Percentiles rank a stretch among this genome's conserved stretches.
Evolutionary conservation across 2,329 filamentous ascomycete species (phyloP).

Genomic region (Phoma sp.): DNA sequence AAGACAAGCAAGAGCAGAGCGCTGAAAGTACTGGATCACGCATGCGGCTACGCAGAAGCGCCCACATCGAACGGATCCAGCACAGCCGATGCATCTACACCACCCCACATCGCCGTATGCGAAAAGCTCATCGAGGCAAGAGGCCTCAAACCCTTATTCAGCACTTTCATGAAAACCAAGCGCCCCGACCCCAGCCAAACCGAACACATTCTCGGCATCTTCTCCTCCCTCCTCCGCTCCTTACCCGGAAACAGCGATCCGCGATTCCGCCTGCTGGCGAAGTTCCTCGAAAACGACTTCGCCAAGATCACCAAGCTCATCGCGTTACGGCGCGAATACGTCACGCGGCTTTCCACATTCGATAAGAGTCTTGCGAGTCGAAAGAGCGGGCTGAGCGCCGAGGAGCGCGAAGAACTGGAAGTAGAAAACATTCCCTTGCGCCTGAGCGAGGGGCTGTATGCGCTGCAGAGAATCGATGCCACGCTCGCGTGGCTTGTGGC

Average conservation of each 20-base stretch:
- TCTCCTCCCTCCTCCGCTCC: conserved; percentile 79
- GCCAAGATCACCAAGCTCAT: conserved; percentile 80
- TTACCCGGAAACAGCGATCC: conserved; percentile 78
- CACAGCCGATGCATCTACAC: conserved; percentile 43
- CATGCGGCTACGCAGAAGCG: conserved; percentile 61
- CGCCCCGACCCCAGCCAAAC: conserved; percentile 70
- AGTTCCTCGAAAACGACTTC: conserved; percentile 95
- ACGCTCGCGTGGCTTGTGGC: conserved; percentile 89
- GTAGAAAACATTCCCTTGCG: conserved; percentile 76
- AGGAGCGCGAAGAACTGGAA: conserved; percentile 66
- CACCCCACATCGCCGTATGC: conserved; percentile 63
- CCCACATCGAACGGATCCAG: background rate
- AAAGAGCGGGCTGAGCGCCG: conserved; percentile 59
- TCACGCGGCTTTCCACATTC: conserved; percentile 64
- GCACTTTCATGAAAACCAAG: conserved; percentile 87
- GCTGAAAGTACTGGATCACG: conserved; percentile 84
- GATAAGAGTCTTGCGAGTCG: conserved; percentile 68
- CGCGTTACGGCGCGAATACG: conserved; percentile 73
- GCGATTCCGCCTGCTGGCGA: conserved; percentile 84
- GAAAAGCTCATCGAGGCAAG: conserved; percentile 79
- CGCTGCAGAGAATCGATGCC: conserved; percentile 81
- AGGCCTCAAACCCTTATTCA: conserved; percentile 84
- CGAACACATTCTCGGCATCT: conserved; percentile 85
- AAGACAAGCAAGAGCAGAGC: conserved; percentile 81
- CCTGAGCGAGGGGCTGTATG: conserved; percentile 84